Conservation (phyloP, 495 filamentous ascomycete species). For the Podospora didyma region DNA sequence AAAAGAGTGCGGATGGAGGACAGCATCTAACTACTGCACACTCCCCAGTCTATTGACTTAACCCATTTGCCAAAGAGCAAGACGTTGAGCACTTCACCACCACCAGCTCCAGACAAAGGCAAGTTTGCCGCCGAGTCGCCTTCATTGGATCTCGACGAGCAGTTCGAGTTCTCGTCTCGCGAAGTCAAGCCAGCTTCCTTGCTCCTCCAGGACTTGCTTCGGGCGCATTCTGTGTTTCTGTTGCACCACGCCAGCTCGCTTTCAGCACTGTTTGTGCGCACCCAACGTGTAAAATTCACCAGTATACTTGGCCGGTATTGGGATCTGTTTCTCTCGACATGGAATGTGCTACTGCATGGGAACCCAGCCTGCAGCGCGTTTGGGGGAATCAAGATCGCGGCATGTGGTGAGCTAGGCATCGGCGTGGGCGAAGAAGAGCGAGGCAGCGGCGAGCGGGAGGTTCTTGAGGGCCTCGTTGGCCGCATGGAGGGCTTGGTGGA, state of each 20-base stretch:
- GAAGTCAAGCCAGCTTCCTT: constrained; percentile 82
- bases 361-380: constrained; percentile 79
- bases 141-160: constrained; percentile 25
- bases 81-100: constrained; percentile 26
- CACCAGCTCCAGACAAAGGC: not conserved
- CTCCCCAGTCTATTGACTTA: constrained; percentile 63
- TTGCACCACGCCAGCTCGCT: constrained; percentile 78
- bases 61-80: constrained; percentile 53
- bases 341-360: constrained; percentile 86
- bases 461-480: constrained; percentile 78
- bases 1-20: not conserved
- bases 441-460: constrained; percentile 86
- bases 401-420: constrained; percentile 84
- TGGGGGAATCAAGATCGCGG: constrained; percentile 83
- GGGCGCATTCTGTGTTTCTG: constrained; percentile 79
- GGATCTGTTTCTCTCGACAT: constrained; percentile 72
- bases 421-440: constrained; percentile 93
- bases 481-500: constrained; percentile 70
- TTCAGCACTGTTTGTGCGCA: constrained; percentile 57
- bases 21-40: not conserved
- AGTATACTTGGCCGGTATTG: constrained; percentile 76
- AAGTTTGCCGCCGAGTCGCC: not conserved
- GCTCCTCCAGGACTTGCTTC: constrained; percentile 72
- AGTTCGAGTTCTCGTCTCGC: constrained; percentile 73
- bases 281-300: constrained; percentile 43